Evolutionary conservation across 1,284 basidiomycete species (phyloP), one percentile per base, ranked within the genome.

Genomic region (Trametes polyzona): DNA sequence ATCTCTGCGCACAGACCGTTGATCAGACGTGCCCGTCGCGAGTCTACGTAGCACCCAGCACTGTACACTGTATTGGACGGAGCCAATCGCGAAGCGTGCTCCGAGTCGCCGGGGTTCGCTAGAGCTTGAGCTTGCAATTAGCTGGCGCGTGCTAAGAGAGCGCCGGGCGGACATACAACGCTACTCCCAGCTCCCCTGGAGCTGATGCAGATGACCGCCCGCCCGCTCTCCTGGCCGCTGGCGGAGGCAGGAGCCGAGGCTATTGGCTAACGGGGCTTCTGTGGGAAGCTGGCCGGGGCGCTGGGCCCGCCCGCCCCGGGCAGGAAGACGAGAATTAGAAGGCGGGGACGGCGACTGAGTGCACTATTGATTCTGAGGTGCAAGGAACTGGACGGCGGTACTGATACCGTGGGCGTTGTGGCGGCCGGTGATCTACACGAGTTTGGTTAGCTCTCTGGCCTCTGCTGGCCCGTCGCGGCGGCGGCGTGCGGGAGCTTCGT

Each of bases 341-440:
- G 36, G 12, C 36, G 36, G 11, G 36, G 36, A 17, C 12, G 36
- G 36, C 11, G 7, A 7, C 12, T 7, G 36, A 11, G 17, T 10
- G 36, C 12, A n/a, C 36, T 9, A 32, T 9, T 10, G 10, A 32
- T 8, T 32, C 14, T 32, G 30, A 14, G n/a, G n/a, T n/a, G 30
- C 30, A 14, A 32, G 30, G 30, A 32, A 32, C 14, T 14, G 30
- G 30, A 14, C 9, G 6, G 36, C 36, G n/a, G 8, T 2, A 16
- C 10, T 8, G 21, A 47, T 23, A 46, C 36, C 43, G 51, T 53
- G 51, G 51, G 43, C 51, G 36, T 40, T 16, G 43, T 53, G 51
- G 43, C 51, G 51, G 43, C 51, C 51, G 35, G 51, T 53, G 24
- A 53, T 46, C 51, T 53, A 53, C 43, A 40, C 42, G 35, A 7